Evolutionary conservation across 768 basidiomycete species (phyloP), one percentile per base, ranked within the genome.

Genomic region (Mycena belliarum): DNA sequence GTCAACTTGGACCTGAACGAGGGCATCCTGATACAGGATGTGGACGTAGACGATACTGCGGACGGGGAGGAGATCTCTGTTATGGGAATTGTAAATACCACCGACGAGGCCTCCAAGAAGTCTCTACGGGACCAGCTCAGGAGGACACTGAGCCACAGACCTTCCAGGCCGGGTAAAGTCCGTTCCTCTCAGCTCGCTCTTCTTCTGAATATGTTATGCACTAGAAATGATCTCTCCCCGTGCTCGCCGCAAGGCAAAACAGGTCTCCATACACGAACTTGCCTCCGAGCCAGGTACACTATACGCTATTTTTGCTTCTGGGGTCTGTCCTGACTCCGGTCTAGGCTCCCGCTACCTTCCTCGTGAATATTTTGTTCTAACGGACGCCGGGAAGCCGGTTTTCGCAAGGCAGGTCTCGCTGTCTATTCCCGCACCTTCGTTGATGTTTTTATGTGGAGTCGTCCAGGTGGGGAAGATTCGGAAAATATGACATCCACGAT

Each of bases 331-430:
- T 63, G 44, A 59, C 44, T 47, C 60, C 50, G 58, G 49, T 61
- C 52, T 40, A 81, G 79, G 66, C 35, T 67, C 74, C 50, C 68
- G 69, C 48, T 82, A 77, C 66, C 75, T 78, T 49, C 83, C 82
- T 23, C 80, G 95, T 50, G 85, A 93, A 68, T 99, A 98, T 71
- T 97, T 91, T 68, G 83, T 98, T 16, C 80, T 98, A 20, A 98
- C 95, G 0, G 87, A 95, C 60, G 97, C 97, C 28, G 97, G 97
- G 26, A 98, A 99, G 72, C 95, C 95, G n/a, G 95, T 99, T 12
- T 99, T 91, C 68, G 80, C 86, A 41, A 93, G 91, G 95, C 91
- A 70, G 64, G 23, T 15, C 14, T 42, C n/a, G 23, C 26, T 29
- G 12, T 49, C 49, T 49, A 35, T 54, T 60, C 44, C 63, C 52